phyloP scores from a whole-genome alignment of 176 grass and related monocot species.

The Puya raimondii region DNA sequence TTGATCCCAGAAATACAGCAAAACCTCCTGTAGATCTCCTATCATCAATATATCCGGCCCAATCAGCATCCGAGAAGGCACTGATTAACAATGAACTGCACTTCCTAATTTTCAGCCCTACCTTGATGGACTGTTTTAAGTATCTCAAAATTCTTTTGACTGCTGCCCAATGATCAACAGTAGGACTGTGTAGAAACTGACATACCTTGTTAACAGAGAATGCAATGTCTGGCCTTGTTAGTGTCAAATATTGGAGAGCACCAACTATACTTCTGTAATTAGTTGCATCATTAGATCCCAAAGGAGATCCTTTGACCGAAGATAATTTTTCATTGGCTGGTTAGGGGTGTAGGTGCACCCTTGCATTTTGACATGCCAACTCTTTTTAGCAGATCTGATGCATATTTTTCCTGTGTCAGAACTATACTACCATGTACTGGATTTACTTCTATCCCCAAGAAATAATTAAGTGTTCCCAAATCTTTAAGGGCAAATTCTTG shows the following conservation, averaged over 20 bases:
- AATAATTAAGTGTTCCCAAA: not conserved
- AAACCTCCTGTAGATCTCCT: not conserved
- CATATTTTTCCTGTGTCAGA: not conserved
- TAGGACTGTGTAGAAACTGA: conserved; percentile 1
- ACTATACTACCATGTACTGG: not conserved
- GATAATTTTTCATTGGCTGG: not conserved
- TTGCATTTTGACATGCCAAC: not conserved
- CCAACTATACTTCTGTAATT: not conserved
- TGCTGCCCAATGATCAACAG: not conserved
- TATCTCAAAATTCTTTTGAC: conserved; percentile 9
- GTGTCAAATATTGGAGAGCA: conserved; percentile 1
- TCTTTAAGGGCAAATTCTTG: not conserved
- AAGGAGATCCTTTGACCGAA: not conserved
- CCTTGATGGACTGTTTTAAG: not conserved
- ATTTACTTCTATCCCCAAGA: not conserved
- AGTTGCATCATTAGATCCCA: not conserved
- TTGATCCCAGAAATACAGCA: not conserved
- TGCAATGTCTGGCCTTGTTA: conserved; percentile 14
- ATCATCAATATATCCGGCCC: conserved; percentile 7
- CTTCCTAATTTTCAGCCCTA: not conserved
- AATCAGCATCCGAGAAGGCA: conserved; percentile 18
- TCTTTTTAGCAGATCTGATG: not conserved
- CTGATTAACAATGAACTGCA: not conserved
- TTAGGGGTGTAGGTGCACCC: not conserved
- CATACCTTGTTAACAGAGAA: conserved; percentile 13